Evolutionary conservation across 345 rosid species (phyloP).

Genomic region (Microcos paniculata): DNA sequence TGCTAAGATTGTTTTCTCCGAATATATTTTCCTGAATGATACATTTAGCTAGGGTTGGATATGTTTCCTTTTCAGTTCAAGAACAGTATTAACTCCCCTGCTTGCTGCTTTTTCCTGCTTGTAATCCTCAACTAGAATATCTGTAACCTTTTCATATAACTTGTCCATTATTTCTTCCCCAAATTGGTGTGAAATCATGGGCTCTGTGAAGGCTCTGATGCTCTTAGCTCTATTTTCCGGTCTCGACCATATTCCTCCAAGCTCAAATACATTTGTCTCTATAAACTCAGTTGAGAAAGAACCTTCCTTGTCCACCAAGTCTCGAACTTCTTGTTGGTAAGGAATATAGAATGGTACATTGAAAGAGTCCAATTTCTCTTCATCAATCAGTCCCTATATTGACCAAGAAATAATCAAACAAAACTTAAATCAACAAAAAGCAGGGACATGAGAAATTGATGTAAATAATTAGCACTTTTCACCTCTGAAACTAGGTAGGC

Average conservation of each 20-base stretch:
- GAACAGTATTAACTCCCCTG: neutral
- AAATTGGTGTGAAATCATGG: neutral
- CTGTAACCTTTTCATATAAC: neutral
- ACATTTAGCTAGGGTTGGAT: too few relatives aligned
- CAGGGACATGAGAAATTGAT: too few relatives aligned
- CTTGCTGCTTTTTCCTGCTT: neutral
- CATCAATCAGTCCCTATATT: neutral
- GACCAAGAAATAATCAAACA: too few relatives aligned
- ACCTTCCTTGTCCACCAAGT: neutral
- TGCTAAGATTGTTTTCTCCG: too few relatives aligned
- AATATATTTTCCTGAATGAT: too few relatives aligned
- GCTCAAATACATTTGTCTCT: neutral
- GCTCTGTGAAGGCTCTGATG: neutral
- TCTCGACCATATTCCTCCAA: neutral
- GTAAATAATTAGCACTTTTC: too few relatives aligned
- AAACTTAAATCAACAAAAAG: too few relatives aligned
- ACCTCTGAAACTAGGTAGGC: neutral
- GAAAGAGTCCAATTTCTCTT: slow-evolving; percentile 9
- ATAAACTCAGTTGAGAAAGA: neutral
- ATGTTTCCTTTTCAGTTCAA: neutral
- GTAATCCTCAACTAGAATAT: neutral
- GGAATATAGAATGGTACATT: neutral
- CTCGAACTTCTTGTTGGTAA: neutral
- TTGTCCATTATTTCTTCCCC: neutral
- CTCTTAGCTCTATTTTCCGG: neutral